Percentiles rank a stretch among this genome's conserved stretches.
Evolutionary conservation across 768 basidiomycete species (phyloP).

Genomic region (Lentinula boryana): DNA sequence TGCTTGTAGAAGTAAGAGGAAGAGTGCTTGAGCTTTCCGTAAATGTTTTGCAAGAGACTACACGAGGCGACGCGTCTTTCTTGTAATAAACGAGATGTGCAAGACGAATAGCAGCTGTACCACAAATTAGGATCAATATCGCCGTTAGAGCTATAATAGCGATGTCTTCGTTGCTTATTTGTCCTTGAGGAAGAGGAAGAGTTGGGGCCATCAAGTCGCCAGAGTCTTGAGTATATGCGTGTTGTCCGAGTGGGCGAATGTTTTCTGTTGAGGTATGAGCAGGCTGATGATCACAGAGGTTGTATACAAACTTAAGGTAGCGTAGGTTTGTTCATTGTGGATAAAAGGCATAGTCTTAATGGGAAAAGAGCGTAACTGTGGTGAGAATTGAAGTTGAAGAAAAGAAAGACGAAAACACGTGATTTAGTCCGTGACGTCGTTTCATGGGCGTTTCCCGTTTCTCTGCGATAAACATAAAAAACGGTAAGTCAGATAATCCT

Average conservation of each 20-base stretch:
- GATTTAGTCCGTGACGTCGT: no score
- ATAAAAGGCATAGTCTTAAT: slow-evolving; percentile 1
- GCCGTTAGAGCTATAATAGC: background rate
- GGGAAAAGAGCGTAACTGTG: background rate
- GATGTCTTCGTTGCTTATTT: slow-evolving; percentile 3
- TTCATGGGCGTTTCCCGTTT: no score
- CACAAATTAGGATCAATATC: background rate
- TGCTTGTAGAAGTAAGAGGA: background rate
- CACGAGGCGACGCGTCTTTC: background rate
- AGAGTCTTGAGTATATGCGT: background rate
- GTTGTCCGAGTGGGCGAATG: background rate
- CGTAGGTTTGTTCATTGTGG: background rate
- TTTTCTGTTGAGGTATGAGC: background rate
- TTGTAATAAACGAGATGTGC: background rate
- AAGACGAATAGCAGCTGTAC: background rate
- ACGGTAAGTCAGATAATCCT: no score
- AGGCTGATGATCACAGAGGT: background rate
- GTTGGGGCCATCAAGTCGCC: background rate
- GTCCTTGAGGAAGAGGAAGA: background rate
- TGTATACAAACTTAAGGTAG: background rate
- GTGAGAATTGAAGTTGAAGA: background rate
- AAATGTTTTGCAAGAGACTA: background rate
- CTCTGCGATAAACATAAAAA: no score
- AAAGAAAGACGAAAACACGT: no score
- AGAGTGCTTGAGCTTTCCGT: slow-evolving; percentile 1